Evolutionary conservation across 139 green algal species (phyloP), one percentile per base, ranked within the genome.

Genomic region (Raphidocelis subcapitata): DNA sequence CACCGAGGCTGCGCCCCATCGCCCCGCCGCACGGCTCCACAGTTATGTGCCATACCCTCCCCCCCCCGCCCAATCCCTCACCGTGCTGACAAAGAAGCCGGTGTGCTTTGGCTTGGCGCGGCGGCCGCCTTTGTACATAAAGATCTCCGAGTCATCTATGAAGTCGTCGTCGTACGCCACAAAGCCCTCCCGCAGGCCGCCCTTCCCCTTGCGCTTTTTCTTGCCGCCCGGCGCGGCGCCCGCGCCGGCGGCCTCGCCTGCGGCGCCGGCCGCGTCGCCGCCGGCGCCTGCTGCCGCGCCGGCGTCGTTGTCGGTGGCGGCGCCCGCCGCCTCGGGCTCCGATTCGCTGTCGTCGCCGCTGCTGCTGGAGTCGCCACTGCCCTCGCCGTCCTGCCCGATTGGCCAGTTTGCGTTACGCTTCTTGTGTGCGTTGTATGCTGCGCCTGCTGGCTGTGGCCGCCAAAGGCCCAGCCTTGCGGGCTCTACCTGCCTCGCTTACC

Each of bases 21-120:
- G 47, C 16, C 47, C 16, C 47, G 47, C 16, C 47, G 47, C 16
- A 18, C 16, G 47, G 16, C 47, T 56, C 47, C 16, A 56, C 47
- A 18, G 15, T 18, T 15, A 49, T 49, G 8, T 49, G 41, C 8
- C 12, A 49, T 49, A 61, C 18, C 54, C 10, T 14, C 10, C 15
- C 54, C 18, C 8, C 8, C 12, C 41, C 12, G 41, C 8, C 41
- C 8, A 8, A 44, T 24, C 61, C 37, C 76, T 1, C 33, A 81
- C 82, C 78, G 73, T 70, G 49, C 52, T 83, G 32, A 84, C 73
- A 59, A 83, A 86, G 63, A 86, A 88, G 36, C 83, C 83, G 2
- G 54, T 41, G 51, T 81, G 62, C 65, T 84, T 84, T n/a, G 80
- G 65, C 69, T 77, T 81, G 29, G 67, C 24, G 33, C 66, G 67